These are phyloP conservation scores for Barbatosphaeria neglecta DNA, from an alignment of 495 filamentous ascomycete genomes.

Conservation along the genomic window DNA sequence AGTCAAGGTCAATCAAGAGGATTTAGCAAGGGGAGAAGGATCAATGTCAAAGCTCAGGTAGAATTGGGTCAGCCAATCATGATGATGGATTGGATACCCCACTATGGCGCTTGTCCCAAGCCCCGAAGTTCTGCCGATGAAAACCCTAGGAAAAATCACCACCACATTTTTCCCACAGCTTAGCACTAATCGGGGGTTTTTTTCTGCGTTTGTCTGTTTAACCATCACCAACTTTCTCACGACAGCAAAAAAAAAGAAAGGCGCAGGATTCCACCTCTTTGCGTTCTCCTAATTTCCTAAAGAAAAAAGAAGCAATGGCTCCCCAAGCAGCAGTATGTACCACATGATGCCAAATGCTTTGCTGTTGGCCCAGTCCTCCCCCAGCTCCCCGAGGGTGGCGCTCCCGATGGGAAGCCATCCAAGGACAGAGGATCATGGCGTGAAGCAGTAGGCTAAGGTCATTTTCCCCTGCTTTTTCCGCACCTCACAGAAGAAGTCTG, in stretches of 20 bases:
- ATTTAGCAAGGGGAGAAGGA: no score
- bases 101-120: neutral
- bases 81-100: neutral
- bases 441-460: conserved; percentile 94
- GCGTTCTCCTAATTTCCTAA: conserved; percentile 33
- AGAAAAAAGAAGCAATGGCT: conserved; percentile 40
- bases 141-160: neutral
- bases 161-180: neutral
- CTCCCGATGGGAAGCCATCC: no score
- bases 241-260: conserved; percentile 14
- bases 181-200: neutral
- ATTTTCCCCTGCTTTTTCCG: conserved; percentile 30
- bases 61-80: no score
- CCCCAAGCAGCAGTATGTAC: conserved; percentile 64
- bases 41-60: no score
- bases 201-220: no score
- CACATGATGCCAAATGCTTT: conserved; percentile 73
- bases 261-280: conserved; percentile 54
- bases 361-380: conserved; percentile 58
- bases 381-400: conserved; percentile 12
- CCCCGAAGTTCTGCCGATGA: neutral
- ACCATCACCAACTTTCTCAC: conserved; percentile 5
- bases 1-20: no score
- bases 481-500: conserved; percentile 50
- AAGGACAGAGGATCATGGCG: conserved; percentile 39